Conservation (phyloP, 2,329 filamentous ascomycete species). For the Alternaria gansuensis region DNA sequence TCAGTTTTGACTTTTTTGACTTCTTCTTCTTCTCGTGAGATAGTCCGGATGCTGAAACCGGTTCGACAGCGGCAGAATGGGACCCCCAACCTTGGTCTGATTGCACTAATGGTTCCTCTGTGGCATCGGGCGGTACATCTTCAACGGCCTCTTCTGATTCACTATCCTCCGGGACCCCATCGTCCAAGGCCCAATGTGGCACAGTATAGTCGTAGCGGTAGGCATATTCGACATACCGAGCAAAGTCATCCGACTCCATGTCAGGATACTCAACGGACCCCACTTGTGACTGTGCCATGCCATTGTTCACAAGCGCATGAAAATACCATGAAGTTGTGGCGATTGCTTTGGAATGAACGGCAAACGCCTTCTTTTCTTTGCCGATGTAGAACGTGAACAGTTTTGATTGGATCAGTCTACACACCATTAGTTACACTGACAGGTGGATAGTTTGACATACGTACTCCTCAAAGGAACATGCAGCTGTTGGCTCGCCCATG, state of each 20-base stretch:
- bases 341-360: slow-evolving; percentile 34
- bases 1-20: background rate
- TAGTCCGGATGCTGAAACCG: background rate
- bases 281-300: slow-evolving; percentile 31
- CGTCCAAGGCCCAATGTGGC: slow-evolving; percentile 18
- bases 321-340: slow-evolving; percentile 31
- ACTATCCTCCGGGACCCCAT: background rate
- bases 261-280: slow-evolving; percentile 28
- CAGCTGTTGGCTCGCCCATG: slow-evolving; percentile 13
- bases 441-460: background rate
- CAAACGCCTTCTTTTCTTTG: slow-evolving; percentile 24
- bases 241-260: slow-evolving; percentile 36
- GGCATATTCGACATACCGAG: slow-evolving; percentile 40
- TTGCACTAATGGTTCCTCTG: background rate
- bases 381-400: slow-evolving; percentile 41
- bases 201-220: slow-evolving; percentile 37
- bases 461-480: slow-evolving; percentile 25
- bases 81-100: background rate
- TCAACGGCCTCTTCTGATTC: background rate
- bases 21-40: slow-evolving; percentile 1
- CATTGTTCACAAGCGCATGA: slow-evolving; percentile 32
- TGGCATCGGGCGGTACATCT: background rate
- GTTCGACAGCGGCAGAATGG: no score
- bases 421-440: background rate
- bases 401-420: slow-evolving; percentile 32